These are phyloP conservation scores for Sporothrix variecibatus DNA, from an alignment of 2,329 filamentous ascomycete species.

Conservation along the genomic window DNA sequence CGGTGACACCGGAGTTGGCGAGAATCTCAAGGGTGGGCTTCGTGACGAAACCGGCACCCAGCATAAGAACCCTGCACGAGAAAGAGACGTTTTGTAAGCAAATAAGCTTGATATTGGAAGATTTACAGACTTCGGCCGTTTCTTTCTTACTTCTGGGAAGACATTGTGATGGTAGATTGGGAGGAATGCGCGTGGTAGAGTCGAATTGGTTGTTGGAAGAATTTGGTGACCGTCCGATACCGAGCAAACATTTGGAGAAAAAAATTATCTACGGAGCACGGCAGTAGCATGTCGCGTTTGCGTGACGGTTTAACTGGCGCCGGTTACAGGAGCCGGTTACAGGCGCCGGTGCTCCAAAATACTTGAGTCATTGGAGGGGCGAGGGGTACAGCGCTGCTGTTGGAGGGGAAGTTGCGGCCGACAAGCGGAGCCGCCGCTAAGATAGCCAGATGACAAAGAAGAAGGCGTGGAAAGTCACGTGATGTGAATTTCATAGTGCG, in stretches of 20 bases:
- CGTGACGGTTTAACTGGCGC: slow-evolving; percentile 11
- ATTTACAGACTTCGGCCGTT: neutral
- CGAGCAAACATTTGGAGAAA: slow-evolving; percentile 3
- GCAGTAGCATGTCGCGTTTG: slow-evolving; percentile 18
- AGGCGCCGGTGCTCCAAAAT: slow-evolving; percentile 15
- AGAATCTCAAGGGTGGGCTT: slow-evolving; percentile 66
- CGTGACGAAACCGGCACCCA: slow-evolving; percentile 61
- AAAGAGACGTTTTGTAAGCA: slow-evolving; percentile 9
- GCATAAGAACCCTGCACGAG: slow-evolving; percentile 40
- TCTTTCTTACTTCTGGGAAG: slow-evolving; percentile 24
- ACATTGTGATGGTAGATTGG: slow-evolving; percentile 16
- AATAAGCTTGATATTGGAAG: neutral
- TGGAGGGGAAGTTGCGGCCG: slow-evolving; percentile 22
- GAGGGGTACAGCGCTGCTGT: slow-evolving; percentile 11
- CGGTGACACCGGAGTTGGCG: slow-evolving; percentile 58
- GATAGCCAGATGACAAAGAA: neutral
- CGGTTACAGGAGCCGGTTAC: slow-evolving; percentile 18
- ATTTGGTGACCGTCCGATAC: neutral
- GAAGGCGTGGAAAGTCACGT: slow-evolving; percentile 3
- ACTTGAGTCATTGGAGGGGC: slow-evolving; percentile 25
- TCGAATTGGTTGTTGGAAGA: slow-evolving; percentile 15
- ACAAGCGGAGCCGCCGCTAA: slow-evolving; percentile 21
- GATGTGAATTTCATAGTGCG: neutral
- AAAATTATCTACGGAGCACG: slow-evolving; percentile 20
- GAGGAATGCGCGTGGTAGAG: slow-evolving; percentile 1